These are phyloP conservation scores for Herpetomonas samuelpessoai DNA, from an alignment of 208 protist species.

Conservation along the genomic window DNA sequence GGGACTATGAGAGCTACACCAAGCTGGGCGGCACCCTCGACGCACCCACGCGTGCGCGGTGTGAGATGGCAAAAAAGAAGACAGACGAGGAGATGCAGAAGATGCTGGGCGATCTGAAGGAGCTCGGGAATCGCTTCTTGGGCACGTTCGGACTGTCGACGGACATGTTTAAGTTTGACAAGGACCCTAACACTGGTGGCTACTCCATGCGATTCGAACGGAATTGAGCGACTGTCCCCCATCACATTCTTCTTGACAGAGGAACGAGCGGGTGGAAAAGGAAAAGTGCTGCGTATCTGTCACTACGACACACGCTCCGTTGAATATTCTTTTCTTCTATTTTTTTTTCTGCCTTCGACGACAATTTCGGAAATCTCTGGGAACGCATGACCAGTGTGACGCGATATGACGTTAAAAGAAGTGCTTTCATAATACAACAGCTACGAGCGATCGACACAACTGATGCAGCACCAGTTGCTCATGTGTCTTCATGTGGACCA, in stretches of 20 bases:
- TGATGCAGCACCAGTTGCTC: no score
- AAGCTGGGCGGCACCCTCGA: conserved; percentile 65
- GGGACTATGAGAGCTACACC: conserved; percentile 88
- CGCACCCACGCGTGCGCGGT: conserved; percentile 33
- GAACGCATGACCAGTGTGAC: no score
- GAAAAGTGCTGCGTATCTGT: neutral
- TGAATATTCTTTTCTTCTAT: conserved; percentile 7
- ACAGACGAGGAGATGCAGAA: conserved; percentile 93
- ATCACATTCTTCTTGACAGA: neutral
- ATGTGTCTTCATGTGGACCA: no score
- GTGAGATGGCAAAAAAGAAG: conserved; percentile 72
- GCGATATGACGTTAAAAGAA: no score
- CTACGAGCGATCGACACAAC: no score
- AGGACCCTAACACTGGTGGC: conserved; percentile 90
- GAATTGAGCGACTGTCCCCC: conserved; percentile 4
- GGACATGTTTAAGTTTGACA: conserved; percentile 97
- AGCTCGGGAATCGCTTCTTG: conserved; percentile 95
- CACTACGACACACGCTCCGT: neutral
- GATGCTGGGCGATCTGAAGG: conserved; percentile 95
- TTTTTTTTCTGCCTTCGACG: conserved; percentile 1
- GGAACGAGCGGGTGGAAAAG: neutral
- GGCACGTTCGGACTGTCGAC: conserved; percentile 95
- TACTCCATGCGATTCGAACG: conserved; percentile 95
- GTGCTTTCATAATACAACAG: no score
- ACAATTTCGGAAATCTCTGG: conserved; percentile 1